Base-by-base conservation (phyloP, 495 filamentous ascomycete species). In the Talaromyces borbonicus region DNA sequence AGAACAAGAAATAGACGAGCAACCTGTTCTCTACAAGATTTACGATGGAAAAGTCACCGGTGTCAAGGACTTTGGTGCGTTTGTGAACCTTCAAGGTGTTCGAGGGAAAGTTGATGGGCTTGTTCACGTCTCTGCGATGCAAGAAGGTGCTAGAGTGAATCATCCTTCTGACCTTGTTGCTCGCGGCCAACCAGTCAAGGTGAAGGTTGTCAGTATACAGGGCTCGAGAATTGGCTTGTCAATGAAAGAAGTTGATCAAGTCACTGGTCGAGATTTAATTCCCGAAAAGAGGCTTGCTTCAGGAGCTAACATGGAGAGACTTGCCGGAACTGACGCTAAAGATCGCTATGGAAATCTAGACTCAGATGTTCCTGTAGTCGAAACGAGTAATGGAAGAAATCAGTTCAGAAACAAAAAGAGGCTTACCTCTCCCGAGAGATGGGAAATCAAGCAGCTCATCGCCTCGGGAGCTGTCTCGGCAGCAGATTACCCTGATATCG, bases 221-320 rank as follows among this genome's bases (percentile, higher is more conserved):
- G 79, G 83, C 8, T 74, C 69, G 33, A 72, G 84, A 47, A 82
- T 96, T 53, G 88, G 87, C 3, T 67, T 98, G 11, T 93, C 87
- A 2, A 95, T 98, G 90, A 95, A 95, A 60, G 90, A 95, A 43
- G 92, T 93, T 11, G 93, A 98, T 51, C 92, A 98, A 59, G 75
- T 78, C 29, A 92, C 87, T 22, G 92, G 92, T 2, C 74, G 78
- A 54, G 90, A 98, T 59, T 66, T 94, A 18, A 79, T 81, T 12
- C 88, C 90, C 9, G 83, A 90, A 50, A 73, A 79, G 47, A 76
- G 86, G 47, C 71, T 98, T 49, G 85, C 84, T 25, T 95, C 92
- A 5, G 92, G 92, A 11, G 92, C 92, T 12, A 98, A 98, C 53
- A 85, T 84, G 80, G 81, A 87, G 58, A 75, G 77, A 4, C 67